Percentiles rank a stretch among this genome's conserved stretches.
phyloP scores from a whole-genome alignment of 352 stramenopile genomes.

The Phytophthora constricta region DNA sequence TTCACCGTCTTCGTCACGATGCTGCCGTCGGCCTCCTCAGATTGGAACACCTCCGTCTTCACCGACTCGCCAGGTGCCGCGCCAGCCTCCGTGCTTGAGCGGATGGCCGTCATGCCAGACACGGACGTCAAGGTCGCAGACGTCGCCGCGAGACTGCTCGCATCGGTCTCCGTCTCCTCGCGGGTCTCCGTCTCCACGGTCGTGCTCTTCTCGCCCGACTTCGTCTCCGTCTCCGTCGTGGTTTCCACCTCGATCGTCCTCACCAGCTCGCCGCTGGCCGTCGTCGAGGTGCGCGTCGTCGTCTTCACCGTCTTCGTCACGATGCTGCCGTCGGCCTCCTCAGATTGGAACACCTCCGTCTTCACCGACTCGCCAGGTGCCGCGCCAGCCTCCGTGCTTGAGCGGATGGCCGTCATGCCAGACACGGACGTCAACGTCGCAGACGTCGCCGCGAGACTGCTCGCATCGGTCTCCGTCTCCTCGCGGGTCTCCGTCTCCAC shows the following conservation, averaged over 20 bases:
- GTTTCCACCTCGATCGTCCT: not conserved
- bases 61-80: not conserved
- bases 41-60: slow-evolving; percentile 9
- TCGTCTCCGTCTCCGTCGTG: not conserved
- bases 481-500: slow-evolving; percentile 25
- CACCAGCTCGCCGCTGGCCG: not conserved
- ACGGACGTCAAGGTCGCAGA: not conserved
- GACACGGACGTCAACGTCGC: slow-evolving; percentile 13
- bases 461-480: slow-evolving; percentile 25
- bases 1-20: slow-evolving; percentile 8
- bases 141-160: not conserved
- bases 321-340: not conserved
- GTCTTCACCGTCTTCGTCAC: not conserved
- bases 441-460: slow-evolving; percentile 2
- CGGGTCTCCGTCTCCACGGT: not conserved
- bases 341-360: not conserved
- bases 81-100: not conserved
- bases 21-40: slow-evolving; percentile 3
- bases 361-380: not conserved
- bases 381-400: not conserved
- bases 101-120: slow-evolving; percentile 3
- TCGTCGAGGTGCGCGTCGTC: not conserved
- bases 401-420: slow-evolving; percentile 11
- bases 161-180: not conserved
- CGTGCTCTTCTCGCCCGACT: not conserved